A percentile compares a stretch with the other conserved stretches of the same genome.
Conservation (phyloP, 495 filamentous ascomycete genomes). For the Thermochaetoides thermophila region DNA sequence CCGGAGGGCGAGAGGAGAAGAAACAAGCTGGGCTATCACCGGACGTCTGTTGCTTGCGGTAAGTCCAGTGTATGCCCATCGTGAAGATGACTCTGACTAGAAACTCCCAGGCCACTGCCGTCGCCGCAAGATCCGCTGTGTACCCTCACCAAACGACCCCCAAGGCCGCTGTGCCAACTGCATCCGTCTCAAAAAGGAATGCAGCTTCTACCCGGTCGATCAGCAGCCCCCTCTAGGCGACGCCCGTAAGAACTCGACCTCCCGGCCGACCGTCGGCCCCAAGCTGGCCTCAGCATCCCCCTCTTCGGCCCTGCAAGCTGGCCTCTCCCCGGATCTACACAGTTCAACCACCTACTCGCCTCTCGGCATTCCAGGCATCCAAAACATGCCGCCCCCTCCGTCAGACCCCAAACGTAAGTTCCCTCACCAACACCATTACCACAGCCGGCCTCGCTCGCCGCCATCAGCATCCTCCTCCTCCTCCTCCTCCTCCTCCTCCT, state of each 20-base stretch:
- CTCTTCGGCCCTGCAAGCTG: conserved; percentile 32
- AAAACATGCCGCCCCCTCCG: conserved; percentile 31
- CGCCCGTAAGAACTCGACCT: conserved; percentile 22
- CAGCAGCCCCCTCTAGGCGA: conserved; percentile 52
- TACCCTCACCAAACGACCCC: conserved; percentile 60
- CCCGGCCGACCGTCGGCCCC: conserved; percentile 24
- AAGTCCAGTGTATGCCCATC: too few relatives aligned
- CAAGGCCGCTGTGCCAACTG: conserved; percentile 88
- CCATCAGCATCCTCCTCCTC: too few relatives aligned
- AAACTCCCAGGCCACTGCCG: conserved; percentile 89
- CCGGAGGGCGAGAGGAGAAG: conserved; percentile 64
- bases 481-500: too few relatives aligned
- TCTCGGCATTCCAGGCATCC: conserved; percentile 33
- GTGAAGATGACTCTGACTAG: too few relatives aligned
- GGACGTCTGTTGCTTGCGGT: conserved; percentile 96
- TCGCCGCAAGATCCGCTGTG: conserved; percentile 86
- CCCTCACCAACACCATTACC: too few relatives aligned
- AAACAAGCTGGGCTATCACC: conserved; percentile 94
- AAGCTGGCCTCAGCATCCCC: conserved; percentile 33
- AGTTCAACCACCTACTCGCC: conserved; percentile 28
- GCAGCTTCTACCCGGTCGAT: conserved; percentile 86
- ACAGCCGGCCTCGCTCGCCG: too few relatives aligned
- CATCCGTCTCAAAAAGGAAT: conserved; percentile 91
- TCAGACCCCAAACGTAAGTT: conserved; percentile 28
- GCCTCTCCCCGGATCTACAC: conserved; percentile 29